These are phyloP conservation scores for Sutorius australiensis DNA, from an alignment of 768 basidiomycete genomes.

Conservation along the genomic window DNA sequence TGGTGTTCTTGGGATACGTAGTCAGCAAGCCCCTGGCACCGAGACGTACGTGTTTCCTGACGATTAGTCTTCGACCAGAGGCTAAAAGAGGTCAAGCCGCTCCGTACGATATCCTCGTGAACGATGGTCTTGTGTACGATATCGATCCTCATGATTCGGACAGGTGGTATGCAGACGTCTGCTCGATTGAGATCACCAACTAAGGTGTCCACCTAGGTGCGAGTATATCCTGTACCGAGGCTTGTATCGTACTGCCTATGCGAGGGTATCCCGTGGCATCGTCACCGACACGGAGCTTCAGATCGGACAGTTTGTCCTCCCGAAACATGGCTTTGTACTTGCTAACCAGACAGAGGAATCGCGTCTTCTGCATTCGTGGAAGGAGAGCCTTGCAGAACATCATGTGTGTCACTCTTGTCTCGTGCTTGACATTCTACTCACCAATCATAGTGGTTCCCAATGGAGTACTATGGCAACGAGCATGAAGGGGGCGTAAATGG, in stretches of 20 bases:
- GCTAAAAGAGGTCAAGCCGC: conserved; percentile 43
- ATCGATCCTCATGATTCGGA: conserved; percentile 71
- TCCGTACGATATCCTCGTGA: conserved; percentile 71
- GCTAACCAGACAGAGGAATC: conserved; percentile 58
- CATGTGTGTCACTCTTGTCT: conserved; percentile 44
- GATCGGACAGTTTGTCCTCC: conserved; percentile 80
- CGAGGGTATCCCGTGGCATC: conserved; percentile 72
- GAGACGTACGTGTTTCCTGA: conserved; percentile 48
- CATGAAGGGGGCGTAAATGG: conserved; percentile 57
- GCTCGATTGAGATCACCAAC: not conserved
- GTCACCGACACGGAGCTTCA: conserved; percentile 92
- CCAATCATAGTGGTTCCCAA: conserved; percentile 64
- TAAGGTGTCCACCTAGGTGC: conserved; percentile 50
- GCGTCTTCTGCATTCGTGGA: conserved; percentile 62
- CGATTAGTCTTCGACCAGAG: not conserved
- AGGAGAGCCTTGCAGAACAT: conserved; percentile 60
- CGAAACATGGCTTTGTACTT: conserved; percentile 50
- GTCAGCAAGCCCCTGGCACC: conserved; percentile 63
- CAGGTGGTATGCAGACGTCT: conserved; percentile 50
- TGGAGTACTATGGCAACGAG: conserved; percentile 60
- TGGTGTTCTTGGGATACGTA: conserved; percentile 80
- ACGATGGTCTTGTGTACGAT: conserved; percentile 77
- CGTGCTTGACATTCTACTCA: not conserved
- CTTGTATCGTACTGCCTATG: conserved; percentile 76
- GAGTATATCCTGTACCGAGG: conserved; percentile 89